Percentiles rank a stretch among this genome's conserved stretches.
These are phyloP conservation scores for Suhomyces bokatorum DNA, from an alignment of 1,139 yeast species.

Conservation along the genomic window DNA sequence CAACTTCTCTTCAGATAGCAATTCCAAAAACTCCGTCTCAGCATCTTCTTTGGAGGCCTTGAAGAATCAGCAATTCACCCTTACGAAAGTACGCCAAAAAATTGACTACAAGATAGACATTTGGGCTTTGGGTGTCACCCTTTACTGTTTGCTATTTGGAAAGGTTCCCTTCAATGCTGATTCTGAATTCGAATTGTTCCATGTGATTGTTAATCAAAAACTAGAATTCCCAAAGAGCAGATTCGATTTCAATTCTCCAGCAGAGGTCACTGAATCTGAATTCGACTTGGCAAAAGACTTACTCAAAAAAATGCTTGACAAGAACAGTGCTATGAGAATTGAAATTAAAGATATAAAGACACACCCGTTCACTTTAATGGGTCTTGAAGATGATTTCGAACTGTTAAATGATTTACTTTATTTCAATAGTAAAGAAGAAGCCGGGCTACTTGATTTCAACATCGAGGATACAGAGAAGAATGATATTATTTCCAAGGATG, in stretches of 20 bases:
- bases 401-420: slow-evolving; percentile 41
- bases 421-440: slow-evolving; percentile 25
- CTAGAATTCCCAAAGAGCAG: slow-evolving; percentile 60
- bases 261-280: slow-evolving; percentile 46
- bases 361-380: slow-evolving; percentile 76
- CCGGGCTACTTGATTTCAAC: slow-evolving; percentile 15
- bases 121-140: slow-evolving; percentile 96
- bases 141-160: slow-evolving; percentile 87
- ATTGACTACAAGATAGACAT: slow-evolving; percentile 82
- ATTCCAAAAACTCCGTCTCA: slow-evolving; percentile 16
- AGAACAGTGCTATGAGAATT: slow-evolving; percentile 69
- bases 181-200: slow-evolving; percentile 81
- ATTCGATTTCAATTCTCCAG: slow-evolving; percentile 38
- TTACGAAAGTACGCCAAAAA: slow-evolving; percentile 36
- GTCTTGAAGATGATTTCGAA: slow-evolving; percentile 48
- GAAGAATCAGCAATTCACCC: slow-evolving; percentile 21
- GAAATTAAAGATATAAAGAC: slow-evolving; percentile 71
- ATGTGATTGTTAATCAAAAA: slow-evolving; percentile 69
- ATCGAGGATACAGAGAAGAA: slow-evolving; percentile 10
- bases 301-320: slow-evolving; percentile 60
- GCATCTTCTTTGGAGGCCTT: slow-evolving; percentile 27
- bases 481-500: slow-evolving; percentile 60
- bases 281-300: slow-evolving; percentile 67
- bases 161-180: slow-evolving; percentile 88
- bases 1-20: slow-evolving; percentile 24